These are phyloP conservation scores for Tubosaeta brunneosetosa DNA, from an alignment of 768 basidiomycete genomes.

Conservation along the genomic window DNA sequence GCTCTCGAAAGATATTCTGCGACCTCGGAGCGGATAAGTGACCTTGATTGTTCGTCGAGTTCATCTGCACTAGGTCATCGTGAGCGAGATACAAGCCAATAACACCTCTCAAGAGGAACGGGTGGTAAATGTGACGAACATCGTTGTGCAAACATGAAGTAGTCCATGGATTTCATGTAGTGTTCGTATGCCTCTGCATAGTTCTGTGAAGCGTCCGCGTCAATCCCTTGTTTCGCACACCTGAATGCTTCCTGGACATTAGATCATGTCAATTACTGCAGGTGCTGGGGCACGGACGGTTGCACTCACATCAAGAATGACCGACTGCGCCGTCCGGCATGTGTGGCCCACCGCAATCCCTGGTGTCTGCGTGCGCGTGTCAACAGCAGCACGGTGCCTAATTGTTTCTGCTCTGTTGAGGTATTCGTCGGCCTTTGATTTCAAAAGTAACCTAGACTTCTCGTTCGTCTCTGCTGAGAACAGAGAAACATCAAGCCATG, in stretches of 20 bases:
- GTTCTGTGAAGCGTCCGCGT: slow-evolving; percentile 83
- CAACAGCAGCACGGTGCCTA: background rate
- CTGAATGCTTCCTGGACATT: slow-evolving; percentile 65
- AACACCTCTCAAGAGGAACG: background rate
- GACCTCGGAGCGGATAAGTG: slow-evolving; percentile 79
- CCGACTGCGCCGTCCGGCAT: slow-evolving; percentile 2
- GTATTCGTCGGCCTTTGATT: slow-evolving; percentile 18
- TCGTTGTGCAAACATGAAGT: slow-evolving; percentile 95
- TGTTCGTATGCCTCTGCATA: slow-evolving; percentile 91
- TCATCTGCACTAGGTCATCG: slow-evolving; percentile 40
- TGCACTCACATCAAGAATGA: slow-evolving; percentile 15
- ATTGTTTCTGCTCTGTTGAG: slow-evolving; percentile 14
- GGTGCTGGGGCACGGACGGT: background rate
- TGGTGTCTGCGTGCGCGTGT: background rate
- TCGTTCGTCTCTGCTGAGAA: slow-evolving; percentile 14
- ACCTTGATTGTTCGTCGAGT: slow-evolving; percentile 87
- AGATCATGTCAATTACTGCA: background rate
- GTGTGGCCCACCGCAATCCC: background rate
- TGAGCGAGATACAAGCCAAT: slow-evolving; percentile 6
- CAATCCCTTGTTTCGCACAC: slow-evolving; percentile 83
- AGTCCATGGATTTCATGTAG: slow-evolving; percentile 91
- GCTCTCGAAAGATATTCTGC: slow-evolving; percentile 86
- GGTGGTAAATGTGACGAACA: slow-evolving; percentile 42
- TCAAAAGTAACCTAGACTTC: slow-evolving; percentile 14
- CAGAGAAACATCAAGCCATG: background rate